Conservation (phyloP, 305 asterid genomes). For the Lippia alba region DNA sequence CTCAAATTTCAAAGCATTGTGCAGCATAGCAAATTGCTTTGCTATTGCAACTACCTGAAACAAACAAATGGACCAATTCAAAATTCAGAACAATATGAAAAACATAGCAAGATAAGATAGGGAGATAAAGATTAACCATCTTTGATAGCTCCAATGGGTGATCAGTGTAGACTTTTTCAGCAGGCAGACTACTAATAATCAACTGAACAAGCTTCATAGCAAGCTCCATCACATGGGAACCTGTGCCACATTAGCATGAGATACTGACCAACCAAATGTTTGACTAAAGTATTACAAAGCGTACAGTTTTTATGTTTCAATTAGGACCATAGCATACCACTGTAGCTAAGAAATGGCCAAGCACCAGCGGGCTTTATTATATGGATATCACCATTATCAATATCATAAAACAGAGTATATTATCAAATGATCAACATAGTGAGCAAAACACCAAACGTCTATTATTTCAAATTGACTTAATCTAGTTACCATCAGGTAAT, state of each 20-base stretch:
- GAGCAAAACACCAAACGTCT: neutral
- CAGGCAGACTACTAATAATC: too few relatives aligned
- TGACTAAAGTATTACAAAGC: constrained; percentile 11
- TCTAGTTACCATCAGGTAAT: constrained; percentile 68
- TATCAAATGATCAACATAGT: neutral
- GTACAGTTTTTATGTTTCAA: constrained; percentile 8
- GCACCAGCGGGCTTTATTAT: constrained; percentile 10
- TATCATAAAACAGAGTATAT: constrained; percentile 8
- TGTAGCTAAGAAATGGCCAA: constrained; percentile 8
- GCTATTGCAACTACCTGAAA: constrained; percentile 81
- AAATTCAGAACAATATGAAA: constrained; percentile 5
- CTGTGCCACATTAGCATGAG: constrained; percentile 47
- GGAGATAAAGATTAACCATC: constrained; percentile 52
- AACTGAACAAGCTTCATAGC: too few relatives aligned
- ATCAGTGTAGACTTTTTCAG: too few relatives aligned
- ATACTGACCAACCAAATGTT: constrained; percentile 10
- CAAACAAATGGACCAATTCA: constrained; percentile 31
- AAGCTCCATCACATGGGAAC: constrained; percentile 45
- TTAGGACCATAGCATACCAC: constrained; percentile 2
- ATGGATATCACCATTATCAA: constrained; percentile 18
- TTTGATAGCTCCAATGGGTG: neutral
- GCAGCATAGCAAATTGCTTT: constrained; percentile 79
- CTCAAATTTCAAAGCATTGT: constrained; percentile 83
- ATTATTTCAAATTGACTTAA: constrained; percentile 4
- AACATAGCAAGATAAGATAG: constrained; percentile 18